phyloP scores from a whole-genome alignment of 805 yeast species.

The Suhomyces tanzawaensis region DNA sequence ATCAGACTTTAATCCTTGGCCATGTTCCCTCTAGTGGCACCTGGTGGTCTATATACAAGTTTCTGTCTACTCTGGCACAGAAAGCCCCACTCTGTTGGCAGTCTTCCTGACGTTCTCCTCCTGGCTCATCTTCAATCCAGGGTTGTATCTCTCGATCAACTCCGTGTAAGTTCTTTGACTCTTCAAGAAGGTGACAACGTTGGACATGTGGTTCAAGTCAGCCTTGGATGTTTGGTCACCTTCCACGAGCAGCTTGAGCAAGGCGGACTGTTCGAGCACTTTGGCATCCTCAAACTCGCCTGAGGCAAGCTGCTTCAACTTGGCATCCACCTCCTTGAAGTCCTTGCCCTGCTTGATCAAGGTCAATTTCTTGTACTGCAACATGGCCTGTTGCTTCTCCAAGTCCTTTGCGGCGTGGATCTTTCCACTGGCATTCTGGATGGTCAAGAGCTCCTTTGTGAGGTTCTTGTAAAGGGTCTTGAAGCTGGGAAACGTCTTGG shows the following conservation, averaged over 20 bases:
- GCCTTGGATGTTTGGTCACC: conserved; percentile 11
- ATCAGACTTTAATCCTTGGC: no score
- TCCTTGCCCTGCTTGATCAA: conserved; percentile 36
- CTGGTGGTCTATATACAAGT: no score
- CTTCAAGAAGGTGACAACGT: conserved; percentile 58
- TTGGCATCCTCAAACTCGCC: conserved; percentile 8
- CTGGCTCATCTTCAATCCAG: conserved; percentile 75
- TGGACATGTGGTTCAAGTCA: conserved; percentile 45
- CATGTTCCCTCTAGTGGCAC: no score
- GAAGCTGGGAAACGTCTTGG: conserved; percentile 10
- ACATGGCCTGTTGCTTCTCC: conserved; percentile 45
- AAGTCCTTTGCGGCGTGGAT: conserved; percentile 39
- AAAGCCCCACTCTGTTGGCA: conserved; percentile 85
- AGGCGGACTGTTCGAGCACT: conserved; percentile 6
- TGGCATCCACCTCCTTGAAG: conserved; percentile 31
- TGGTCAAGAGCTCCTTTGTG: conserved; percentile 38
- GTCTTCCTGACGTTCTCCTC: conserved; percentile 75
- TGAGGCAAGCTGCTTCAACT: conserved; percentile 14
- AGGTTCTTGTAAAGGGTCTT: conserved; percentile 23
- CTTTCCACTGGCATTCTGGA: conserved; percentile 34
- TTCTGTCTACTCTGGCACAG: conserved; percentile 30
- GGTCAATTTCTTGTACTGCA: conserved; percentile 50
- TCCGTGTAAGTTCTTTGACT: conserved; percentile 78
- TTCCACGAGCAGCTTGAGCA: conserved; percentile 23
- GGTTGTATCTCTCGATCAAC: conserved; percentile 80